Percentiles rank a stretch among this genome's conserved stretches.
Evolutionary conservation across 225 moss, liverwort and hornwort genomes (phyloP).

Genomic region (Pseudisothecium myosuroides): DNA sequence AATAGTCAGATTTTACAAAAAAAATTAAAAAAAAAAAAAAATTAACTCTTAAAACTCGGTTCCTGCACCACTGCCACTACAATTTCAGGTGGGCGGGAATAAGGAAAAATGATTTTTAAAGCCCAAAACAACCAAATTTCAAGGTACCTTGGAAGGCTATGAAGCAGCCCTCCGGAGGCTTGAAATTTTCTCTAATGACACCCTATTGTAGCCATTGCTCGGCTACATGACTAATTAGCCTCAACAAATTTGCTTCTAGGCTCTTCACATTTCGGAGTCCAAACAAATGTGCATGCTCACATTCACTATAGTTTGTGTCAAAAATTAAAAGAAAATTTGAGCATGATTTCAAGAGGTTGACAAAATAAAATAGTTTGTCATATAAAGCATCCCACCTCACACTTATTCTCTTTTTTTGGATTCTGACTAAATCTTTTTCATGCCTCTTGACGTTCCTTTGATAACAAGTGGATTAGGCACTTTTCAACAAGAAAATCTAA

Average conservation of each 20-base stretch:
- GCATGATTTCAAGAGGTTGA: background rate
- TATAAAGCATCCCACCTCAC: background rate
- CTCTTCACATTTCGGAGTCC: background rate
- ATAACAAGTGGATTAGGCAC: rapidly evolving
- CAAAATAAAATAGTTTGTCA: background rate
- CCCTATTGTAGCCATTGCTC: rapidly evolving
- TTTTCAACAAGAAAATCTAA: background rate
- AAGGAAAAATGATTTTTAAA: too few relatives aligned
- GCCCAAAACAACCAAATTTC: too few relatives aligned
- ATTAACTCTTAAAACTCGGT: too few relatives aligned
- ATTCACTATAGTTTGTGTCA: background rate
- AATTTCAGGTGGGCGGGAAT: too few relatives aligned
- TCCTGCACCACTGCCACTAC: too few relatives aligned
- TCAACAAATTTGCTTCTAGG: rapidly evolving
- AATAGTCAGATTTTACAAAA: too few relatives aligned
- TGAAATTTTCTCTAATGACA: too few relatives aligned
- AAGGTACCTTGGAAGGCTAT: too few relatives aligned
- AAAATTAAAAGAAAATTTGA: background rate
- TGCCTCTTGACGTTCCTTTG: too few relatives aligned
- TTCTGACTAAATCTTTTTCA: rapidly evolving
- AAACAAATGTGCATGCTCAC: rapidly evolving
- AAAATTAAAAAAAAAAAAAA: too few relatives aligned
- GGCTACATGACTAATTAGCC: rapidly evolving
- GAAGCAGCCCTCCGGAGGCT: too few relatives aligned
- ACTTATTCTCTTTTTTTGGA: background rate